A percentile compares a stretch with the other conserved stretches of the same genome.
Conservation (phyloP, 2,329 filamentous ascomycete species). For the Eurotiales sp. region DNA sequence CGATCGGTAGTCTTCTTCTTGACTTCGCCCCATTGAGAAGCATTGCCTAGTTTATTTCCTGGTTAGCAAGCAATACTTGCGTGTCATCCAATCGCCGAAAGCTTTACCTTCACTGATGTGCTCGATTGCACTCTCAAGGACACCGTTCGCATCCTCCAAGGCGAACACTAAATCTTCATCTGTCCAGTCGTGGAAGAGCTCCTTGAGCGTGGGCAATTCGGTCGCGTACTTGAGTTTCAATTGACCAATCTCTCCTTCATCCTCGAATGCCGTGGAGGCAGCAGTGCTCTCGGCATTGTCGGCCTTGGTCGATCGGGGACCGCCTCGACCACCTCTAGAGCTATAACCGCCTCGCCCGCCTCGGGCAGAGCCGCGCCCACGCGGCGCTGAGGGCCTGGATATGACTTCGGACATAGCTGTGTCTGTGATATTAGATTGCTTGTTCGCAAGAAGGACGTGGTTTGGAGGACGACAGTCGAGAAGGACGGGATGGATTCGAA, state of each 20-base stretch:
- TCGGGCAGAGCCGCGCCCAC: conserved; percentile 86
- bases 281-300: conserved; percentile 63
- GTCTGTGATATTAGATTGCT: conserved; percentile 22
- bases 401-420: conserved; percentile 86
- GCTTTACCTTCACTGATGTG: conserved; percentile 48
- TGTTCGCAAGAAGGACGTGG: conserved; percentile 21
- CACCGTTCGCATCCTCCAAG: conserved; percentile 67
- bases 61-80: not conserved
- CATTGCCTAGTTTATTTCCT: conserved; percentile 37
- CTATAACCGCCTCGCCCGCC: conserved; percentile 76
- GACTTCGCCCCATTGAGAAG: conserved; percentile 52
- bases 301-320: conserved; percentile 66
- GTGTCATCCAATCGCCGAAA: not conserved
- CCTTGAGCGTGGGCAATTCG: conserved; percentile 78
- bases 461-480: conserved; percentile 23
- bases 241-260: conserved; percentile 86
- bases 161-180: conserved; percentile 92
- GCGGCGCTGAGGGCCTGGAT: conserved; percentile 73
- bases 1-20: conserved; percentile 50
- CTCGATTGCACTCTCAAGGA: conserved; percentile 48
- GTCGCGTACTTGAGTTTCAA: conserved; percentile 84
- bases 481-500: conserved; percentile 21
- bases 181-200: conserved; percentile 94
- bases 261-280: conserved; percentile 61
- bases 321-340: conserved; percentile 66